Percentiles rank a stretch among this genome's conserved stretches.
These are phyloP conservation scores for Bruguiera hainesii DNA, from an alignment of 441 rosid species.

Conservation along the genomic window DNA sequence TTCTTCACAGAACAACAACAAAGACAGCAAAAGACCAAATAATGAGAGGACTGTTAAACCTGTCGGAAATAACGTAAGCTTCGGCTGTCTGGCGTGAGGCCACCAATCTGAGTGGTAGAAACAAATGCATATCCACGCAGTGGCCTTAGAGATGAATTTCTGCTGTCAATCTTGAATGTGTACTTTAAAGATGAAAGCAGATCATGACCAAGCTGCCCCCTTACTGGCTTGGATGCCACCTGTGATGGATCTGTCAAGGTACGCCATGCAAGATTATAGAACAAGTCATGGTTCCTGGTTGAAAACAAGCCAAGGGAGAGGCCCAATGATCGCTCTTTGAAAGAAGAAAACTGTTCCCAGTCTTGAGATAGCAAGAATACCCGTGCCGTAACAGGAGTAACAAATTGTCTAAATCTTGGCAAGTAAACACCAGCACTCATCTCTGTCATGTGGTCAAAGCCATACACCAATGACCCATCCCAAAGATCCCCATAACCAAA, in stretches of 20 bases:
- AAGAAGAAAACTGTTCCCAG: slow-evolving; percentile 79
- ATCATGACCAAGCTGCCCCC: slow-evolving; percentile 90
- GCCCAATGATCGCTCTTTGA: slow-evolving; percentile 76
- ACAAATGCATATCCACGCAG: slow-evolving; percentile 74
- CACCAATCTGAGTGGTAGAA: slow-evolving; percentile 75
- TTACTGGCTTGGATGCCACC: slow-evolving; percentile 49
- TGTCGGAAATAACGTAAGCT: slow-evolving; percentile 77
- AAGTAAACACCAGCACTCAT: slow-evolving; percentile 73
- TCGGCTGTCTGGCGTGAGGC: slow-evolving; percentile 85
- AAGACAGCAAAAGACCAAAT: slow-evolving; percentile 15
- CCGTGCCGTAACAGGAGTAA: slow-evolving; percentile 64
- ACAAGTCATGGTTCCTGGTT: slow-evolving; percentile 64
- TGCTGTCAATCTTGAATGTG: slow-evolving; percentile 64
- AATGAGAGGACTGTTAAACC: slow-evolving; percentile 37
- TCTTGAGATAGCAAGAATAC: slow-evolving; percentile 80
- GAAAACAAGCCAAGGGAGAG: slow-evolving; percentile 81
- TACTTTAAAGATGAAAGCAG: slow-evolving; percentile 78
- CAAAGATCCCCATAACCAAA: slow-evolving; percentile 94
- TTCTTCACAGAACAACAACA: slow-evolving; percentile 1
- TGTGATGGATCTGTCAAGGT: slow-evolving; percentile 76
- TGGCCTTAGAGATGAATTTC: slow-evolving; percentile 81
- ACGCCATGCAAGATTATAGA: slow-evolving; percentile 75
- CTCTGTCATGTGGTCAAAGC: slow-evolving; percentile 75
- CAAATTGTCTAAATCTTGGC: slow-evolving; percentile 65
- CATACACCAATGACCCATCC: slow-evolving; percentile 83